A percentile compares a stretch with the other conserved stretches of the same genome.
Conservation (phyloP, 805 yeast species). For the Ogataea haglerorum region DNA sequence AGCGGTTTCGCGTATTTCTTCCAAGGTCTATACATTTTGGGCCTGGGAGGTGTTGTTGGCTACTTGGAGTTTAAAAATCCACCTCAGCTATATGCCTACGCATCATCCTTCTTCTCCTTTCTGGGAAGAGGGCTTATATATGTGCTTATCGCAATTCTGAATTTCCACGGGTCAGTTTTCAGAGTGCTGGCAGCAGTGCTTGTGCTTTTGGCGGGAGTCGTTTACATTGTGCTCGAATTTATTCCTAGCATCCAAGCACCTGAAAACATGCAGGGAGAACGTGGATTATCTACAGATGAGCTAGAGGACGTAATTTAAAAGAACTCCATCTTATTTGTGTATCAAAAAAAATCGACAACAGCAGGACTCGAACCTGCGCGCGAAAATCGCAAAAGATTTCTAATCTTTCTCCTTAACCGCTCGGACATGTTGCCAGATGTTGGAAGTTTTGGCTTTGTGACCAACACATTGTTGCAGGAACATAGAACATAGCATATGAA, state of each 20-base stretch:
- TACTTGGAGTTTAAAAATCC: slow-evolving; percentile 47
- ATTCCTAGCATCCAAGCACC: slow-evolving; percentile 77
- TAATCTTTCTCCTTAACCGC: slow-evolving; percentile 57
- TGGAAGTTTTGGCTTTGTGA: neutral
- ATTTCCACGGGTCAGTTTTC: slow-evolving; percentile 45
- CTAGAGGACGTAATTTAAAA: slow-evolving; percentile 33
- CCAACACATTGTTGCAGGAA: too few species aligned
- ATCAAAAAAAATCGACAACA: slow-evolving; percentile 40
- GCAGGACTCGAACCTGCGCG: slow-evolving; percentile 64
- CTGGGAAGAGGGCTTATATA: slow-evolving; percentile 72
- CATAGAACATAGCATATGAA: too few species aligned
- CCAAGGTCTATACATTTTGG: slow-evolving; percentile 54
- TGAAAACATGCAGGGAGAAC: slow-evolving; percentile 66
- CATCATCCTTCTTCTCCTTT: slow-evolving; percentile 65
- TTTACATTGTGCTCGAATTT: slow-evolving; percentile 61
- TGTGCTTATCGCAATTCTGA: slow-evolving; percentile 45
- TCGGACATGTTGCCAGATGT: slow-evolving; percentile 49
- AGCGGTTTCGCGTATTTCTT: slow-evolving; percentile 43
- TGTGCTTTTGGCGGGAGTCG: slow-evolving; percentile 58
- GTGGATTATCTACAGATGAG: slow-evolving; percentile 34
- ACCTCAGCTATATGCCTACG: slow-evolving; percentile 60
- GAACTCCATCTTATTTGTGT: neutral
- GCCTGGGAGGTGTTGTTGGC: slow-evolving; percentile 52
- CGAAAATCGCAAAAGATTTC: slow-evolving; percentile 61
- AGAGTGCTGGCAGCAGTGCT: slow-evolving; percentile 57